Base-by-base conservation (phyloP, 1,284 basidiomycete species). In the Malassezia slooffiae region DNA sequence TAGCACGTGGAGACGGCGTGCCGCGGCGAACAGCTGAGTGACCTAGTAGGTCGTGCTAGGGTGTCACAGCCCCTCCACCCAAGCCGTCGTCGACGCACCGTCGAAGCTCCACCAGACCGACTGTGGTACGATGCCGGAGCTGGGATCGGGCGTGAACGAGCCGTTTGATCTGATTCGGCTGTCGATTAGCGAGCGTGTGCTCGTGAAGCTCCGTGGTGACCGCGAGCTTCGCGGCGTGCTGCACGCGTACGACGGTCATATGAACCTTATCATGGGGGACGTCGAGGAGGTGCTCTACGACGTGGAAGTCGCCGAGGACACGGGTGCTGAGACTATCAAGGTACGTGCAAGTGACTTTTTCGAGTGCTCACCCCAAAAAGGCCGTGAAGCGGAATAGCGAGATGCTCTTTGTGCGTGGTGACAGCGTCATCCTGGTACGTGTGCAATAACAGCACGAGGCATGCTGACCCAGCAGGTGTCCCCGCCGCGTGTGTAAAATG, bases 121-220 rank as follows among this genome's bases (percentile, higher is more conserved):
- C n/a, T n/a, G n/a, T n/a, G n/a, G n/a, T n/a, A n/a, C 27, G 2
- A 43, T 49, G 41, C 26, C 47, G 11, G 36, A 43, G 15, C 20
- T 35, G 16, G 31, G 13, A 41, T 47, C 29, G 39, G 52, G 43
- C 23, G 54, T 97, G 65, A 82, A 86, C 71, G 89, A 95, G 72
- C 89, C 89, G n/a, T 88, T 99, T 72, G 93, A 97, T 70, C 80
- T 99, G 57, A 91, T 99, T 68, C 79, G 90, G 53, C 78, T 97
- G 23, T 90, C 89, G 23, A 79, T 97, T 52, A 87, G 85, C 63
- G 93, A 99, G 77, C 87, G 85, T 52, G 91, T 96, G 13, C 85
- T 84, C 70, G 85, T 91, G 59, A 99, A 99, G 73, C 77, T 99
- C 46, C 76, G 93, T 57, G 93, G 93, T 19, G 93, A 97, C 70